A percentile compares a stretch with the other conserved stretches of the same genome.
These are phyloP conservation scores for Psilocybe subaeruginosa DNA, from an alignment of 768 basidiomycete species.

Conservation along the genomic window DNA sequence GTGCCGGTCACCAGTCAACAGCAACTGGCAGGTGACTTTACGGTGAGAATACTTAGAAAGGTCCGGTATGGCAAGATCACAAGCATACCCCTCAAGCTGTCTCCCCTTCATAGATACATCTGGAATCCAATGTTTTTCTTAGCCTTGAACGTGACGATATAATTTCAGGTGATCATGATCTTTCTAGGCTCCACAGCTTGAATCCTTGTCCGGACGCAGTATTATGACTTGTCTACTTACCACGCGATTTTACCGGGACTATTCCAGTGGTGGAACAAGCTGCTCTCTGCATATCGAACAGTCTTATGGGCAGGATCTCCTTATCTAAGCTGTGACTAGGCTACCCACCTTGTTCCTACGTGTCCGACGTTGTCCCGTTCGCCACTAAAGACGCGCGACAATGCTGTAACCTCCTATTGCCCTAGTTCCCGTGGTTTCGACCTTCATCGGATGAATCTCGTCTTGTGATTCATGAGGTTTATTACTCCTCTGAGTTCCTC, in stretches of 20 bases:
- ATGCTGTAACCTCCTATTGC: neutral
- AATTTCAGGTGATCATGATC: no score
- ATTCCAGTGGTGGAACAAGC: conserved; percentile 6
- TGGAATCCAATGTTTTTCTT: no score
- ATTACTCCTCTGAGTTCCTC: conserved; percentile 6
- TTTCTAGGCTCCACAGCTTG: neutral
- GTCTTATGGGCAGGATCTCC: neutral
- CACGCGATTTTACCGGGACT: conserved; percentile 16
- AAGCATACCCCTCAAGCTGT: neutral
- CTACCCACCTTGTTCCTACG: neutral
- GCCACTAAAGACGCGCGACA: conserved; percentile 1
- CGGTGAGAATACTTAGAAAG: neutral
- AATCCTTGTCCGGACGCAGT: neutral
- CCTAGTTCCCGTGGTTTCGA: conserved; percentile 1
- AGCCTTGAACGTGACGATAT: no score
- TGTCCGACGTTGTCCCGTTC: conserved; percentile 24
- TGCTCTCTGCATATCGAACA: conserved; percentile 1
- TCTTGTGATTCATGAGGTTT: conserved; percentile 30
- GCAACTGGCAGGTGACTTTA: neutral
- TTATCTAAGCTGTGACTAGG: neutral
- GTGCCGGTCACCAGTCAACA: neutral
- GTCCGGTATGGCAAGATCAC: neutral
- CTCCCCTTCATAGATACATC: neutral
- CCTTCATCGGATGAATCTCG: conserved; percentile 27
- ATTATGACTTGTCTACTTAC: neutral